phyloP scores from a whole-genome alignment of 352 stramenopile genomes.

The Phytopythium montanum region DNA sequence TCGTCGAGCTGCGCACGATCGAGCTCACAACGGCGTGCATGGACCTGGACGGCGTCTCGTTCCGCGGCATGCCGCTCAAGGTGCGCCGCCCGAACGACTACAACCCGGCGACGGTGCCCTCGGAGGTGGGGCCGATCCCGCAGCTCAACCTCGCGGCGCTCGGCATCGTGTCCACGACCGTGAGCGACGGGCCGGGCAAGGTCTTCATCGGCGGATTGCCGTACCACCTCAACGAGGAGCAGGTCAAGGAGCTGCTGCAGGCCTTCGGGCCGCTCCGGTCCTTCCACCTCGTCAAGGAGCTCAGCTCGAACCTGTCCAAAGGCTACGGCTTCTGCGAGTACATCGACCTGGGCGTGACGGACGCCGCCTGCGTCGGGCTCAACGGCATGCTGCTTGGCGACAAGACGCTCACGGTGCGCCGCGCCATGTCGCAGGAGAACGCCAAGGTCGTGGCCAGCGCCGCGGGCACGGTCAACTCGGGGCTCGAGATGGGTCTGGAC shows the following conservation, averaged over 20 bases:
- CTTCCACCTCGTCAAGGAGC: constrained; percentile 96
- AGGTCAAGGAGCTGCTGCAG: constrained; percentile 93
- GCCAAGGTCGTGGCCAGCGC: constrained; percentile 59
- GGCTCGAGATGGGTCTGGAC: constrained; percentile 61
- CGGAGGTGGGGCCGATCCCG: constrained; percentile 81
- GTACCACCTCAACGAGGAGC: constrained; percentile 95
- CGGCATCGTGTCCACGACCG: constrained; percentile 93
- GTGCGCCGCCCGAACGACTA: constrained; percentile 98
- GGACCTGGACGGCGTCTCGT: constrained; percentile 94
- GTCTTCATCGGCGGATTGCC: constrained; percentile 98
- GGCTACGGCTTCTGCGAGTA: constrained; percentile 99
- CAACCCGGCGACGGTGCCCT: constrained; percentile 89
- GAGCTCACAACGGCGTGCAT: constrained; percentile 96
- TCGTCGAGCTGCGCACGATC: constrained; percentile 97
- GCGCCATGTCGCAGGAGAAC: constrained; percentile 79
- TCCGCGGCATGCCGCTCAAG: constrained; percentile 93
- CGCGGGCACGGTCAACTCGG: constrained; percentile 64
- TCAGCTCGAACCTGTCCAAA: constrained; percentile 90
- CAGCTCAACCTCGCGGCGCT: constrained; percentile 88
- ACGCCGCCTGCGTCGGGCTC: constrained; percentile 91
- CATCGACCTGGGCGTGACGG: constrained; percentile 87
- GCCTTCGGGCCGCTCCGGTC: constrained; percentile 93
- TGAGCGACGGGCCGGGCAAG: constrained; percentile 97
- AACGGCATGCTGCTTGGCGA: constrained; percentile 95
- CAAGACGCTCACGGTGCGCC: constrained; percentile 88